phyloP scores from a whole-genome alignment of 139 green algal genomes.

The Pycnococcus provasolii region DNA sequence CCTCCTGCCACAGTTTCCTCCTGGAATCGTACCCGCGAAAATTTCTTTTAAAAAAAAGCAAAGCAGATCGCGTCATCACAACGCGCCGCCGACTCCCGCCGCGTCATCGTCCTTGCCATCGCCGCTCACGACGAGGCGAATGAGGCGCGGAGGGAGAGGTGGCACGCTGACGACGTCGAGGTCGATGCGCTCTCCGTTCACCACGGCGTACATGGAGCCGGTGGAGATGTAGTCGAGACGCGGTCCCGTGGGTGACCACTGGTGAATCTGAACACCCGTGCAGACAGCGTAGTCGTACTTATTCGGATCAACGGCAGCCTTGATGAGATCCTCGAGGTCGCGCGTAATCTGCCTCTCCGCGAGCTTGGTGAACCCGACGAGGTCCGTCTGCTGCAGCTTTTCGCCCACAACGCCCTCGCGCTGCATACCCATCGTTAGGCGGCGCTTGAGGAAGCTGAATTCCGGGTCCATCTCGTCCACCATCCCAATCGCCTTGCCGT shows the following conservation, averaged over 20 bases:
- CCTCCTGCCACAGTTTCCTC: no score
- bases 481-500: slow-evolving; percentile 28
- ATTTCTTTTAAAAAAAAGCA: no score
- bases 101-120: no score
- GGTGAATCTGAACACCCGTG: slow-evolving; percentile 77
- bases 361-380: slow-evolving; percentile 9
- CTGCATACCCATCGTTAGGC: slow-evolving; percentile 54
- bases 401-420: slow-evolving; percentile 30
- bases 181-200: slow-evolving; percentile 56
- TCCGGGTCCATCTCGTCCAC: slow-evolving; percentile 73
- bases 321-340: slow-evolving; percentile 79
- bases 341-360: slow-evolving; percentile 54
- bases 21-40: no score
- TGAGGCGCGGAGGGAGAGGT: slow-evolving; percentile 6
- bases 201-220: slow-evolving; percentile 49
- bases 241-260: slow-evolving; percentile 17
- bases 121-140: no score
- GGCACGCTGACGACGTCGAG: slow-evolving; percentile 49
- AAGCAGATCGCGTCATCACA: no score
- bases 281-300: slow-evolving; percentile 77
- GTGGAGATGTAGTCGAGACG: slow-evolving; percentile 11
- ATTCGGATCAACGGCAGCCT: slow-evolving; percentile 54
- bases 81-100: no score
- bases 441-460: slow-evolving; percentile 75
- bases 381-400: slow-evolving; percentile 9